Conservation (phyloP, 1,139 yeast genomes). For the Suhomyces bolitotheri region DNA sequence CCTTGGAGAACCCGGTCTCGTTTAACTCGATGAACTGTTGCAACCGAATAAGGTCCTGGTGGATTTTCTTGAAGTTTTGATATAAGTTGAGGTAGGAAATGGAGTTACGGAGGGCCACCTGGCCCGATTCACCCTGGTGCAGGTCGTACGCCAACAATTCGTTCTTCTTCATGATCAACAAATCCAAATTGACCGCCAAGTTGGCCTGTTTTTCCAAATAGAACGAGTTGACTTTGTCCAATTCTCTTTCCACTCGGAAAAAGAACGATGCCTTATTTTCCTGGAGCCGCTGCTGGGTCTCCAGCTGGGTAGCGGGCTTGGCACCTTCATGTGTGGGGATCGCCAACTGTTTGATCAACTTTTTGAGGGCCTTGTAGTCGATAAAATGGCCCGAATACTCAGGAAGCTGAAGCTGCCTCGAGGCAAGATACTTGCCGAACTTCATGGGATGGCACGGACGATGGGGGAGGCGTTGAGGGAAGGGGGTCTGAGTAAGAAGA, state of each 20-base stretch:
- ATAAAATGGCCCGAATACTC: conserved; percentile 93
- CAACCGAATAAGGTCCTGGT: conserved; percentile 81
- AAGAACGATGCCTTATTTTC: conserved; percentile 93
- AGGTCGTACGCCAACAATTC: conserved; percentile 40
- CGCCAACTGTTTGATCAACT: conserved; percentile 69
- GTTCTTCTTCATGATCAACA: conserved; percentile 69
- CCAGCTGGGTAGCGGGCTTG: conserved; percentile 26
- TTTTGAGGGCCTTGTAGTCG: conserved; percentile 89
- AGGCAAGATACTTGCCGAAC: conserved; percentile 92
- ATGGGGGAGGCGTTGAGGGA: too few species aligned
- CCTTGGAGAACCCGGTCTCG: conserved; percentile 94
- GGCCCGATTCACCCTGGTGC: conserved; percentile 21
- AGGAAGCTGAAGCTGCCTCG: conserved; percentile 90
- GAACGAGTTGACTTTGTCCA: conserved; percentile 89
- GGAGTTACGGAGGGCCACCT: conserved; percentile 39
- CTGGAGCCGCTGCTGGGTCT: conserved; percentile 63
- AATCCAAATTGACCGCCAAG: conserved; percentile 72
- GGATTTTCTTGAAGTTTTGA: conserved; percentile 86
- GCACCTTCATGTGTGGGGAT: conserved; percentile 32
- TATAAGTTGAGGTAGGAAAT: conserved; percentile 56
- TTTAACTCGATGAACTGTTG: conserved; percentile 93
- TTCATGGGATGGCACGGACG: conserved; percentile 57
- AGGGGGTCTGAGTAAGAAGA: too few species aligned
- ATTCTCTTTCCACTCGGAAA: conserved; percentile 87
- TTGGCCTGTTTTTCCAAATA: conserved; percentile 91